Evolutionary conservation across 805 yeast species (phyloP), one percentile per base, ranked within the genome.

Genomic region (Yueomyces sp.): DNA sequence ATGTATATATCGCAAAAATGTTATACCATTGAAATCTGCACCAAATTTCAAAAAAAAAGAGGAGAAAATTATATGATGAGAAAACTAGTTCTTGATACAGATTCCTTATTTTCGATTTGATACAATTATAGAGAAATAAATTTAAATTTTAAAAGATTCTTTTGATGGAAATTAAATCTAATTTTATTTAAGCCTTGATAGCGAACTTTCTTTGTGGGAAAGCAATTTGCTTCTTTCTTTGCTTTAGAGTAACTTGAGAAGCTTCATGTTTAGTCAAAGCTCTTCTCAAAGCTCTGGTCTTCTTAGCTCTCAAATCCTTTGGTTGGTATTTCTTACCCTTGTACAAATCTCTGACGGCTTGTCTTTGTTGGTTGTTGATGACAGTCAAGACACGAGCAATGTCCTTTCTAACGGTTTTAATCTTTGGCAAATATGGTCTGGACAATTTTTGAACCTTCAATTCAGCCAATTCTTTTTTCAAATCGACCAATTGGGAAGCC

Each of bases 261-360:
- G 85, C 81, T 77, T 92, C 96, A 72, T 72, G 70, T 67, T 82
- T 76, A 71, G 96, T 79, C 68, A 92, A 79, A 68, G 81, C 79
- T 80, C 97, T 85, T 85, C 98, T 90, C 74, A 90, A 74, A 72
- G 98, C 97, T 82, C 97, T 90, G 74, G 99, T 92, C 84, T 92
- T 85, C 90, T 92, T 92, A 63, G 87, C 95, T 78, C 97, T 90
- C 76, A 92, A 80, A 71, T 88, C 96, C 79, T 90, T 88, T 78
- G 98, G 97, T 71, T 79, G 77, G 81, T 79, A 84, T 76, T 86
- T 88, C 81, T 85, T 82, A 70, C 87, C 92, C 59, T 79, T 78
- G 90, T 88, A 88, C 79, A 85, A 82, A 67, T 82, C 92, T 74
- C 85, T 85, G 68, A 86, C 95, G 62, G 81, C 79, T 59, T 82